Base-by-base conservation (phyloP, 768 basidiomycete genomes). In the Coprinopsis cinerea region DNA sequence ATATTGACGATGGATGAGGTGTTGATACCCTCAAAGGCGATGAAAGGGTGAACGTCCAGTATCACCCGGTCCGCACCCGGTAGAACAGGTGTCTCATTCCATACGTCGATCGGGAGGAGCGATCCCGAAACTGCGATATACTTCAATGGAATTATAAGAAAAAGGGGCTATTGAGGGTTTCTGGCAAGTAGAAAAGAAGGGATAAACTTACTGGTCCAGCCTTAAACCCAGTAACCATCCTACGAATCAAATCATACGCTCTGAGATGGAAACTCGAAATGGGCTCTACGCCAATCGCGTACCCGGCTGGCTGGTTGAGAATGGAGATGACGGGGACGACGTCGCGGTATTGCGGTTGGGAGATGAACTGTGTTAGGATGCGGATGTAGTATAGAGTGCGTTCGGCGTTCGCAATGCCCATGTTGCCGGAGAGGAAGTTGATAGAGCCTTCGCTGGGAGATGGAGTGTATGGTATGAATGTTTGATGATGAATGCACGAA, bases 401-500 rank as follows among this genome's bases (percentile, higher is more conserved):
- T 64, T 92, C 76, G 7, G 86, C 92, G 59, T 93, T 93, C 37
- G 89, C 88, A 40, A 91, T 57, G 15, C 91, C 91, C 91, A 92
- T 92, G 46, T 82, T 79, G 14, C 85, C 83, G 48, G 71, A 64
- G 53, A 86, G 53, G 53, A 82, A 78, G 59, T 89, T 87, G 60
- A 86, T 65, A 20, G 91, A 92, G 45, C 81, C 79, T 15, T 83
- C 82, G 48, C 71, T 66, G 55, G 85, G 53, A 52, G 81, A 77
- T 67, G 60, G 1, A 67, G 44, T 55, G 69, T 69, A 26, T 35
- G 35, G 23, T 25, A 39, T 44, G 9, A 22, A 17, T n/a, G n/a
- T n/a, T 9, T 26, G 17, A 2, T 20, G 4, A 9, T 20, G 20
- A 42, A 1, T 17, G 35, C n/a, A 14, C 7, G 36, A 10, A 39